Evolutionary conservation across 2,329 filamentous ascomycete genomes (phyloP).

Genomic region (Gyromitra esculenta): DNA sequence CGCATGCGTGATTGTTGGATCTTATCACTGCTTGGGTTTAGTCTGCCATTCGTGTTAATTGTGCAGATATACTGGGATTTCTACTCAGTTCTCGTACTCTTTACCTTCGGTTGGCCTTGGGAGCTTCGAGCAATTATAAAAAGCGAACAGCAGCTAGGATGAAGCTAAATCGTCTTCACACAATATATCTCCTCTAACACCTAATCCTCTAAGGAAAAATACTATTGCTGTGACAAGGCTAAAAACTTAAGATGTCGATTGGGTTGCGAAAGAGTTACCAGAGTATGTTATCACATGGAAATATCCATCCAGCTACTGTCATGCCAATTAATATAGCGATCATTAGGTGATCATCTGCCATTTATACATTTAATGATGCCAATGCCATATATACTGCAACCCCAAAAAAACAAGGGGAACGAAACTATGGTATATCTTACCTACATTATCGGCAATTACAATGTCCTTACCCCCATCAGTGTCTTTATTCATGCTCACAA

Average conservation of each 20-base stretch:
- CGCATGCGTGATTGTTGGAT: conserved; percentile 11
- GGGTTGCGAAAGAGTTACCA: conserved; percentile 19
- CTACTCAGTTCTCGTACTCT: not conserved
- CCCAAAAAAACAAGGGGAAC: conserved; percentile 62
- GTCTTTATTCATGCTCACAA: conserved; percentile 70
- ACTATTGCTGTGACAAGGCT: conserved; percentile 41
- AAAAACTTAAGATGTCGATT: conserved; percentile 6
- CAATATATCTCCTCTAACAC: not conserved
- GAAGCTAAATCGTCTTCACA: not conserved
- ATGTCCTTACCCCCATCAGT: conserved; percentile 65
- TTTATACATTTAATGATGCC: conserved; percentile 67
- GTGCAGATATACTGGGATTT: conserved; percentile 18
- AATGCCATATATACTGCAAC: conserved; percentile 58
- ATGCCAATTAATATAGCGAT: not conserved
- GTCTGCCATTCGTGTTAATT: conserved; percentile 13
- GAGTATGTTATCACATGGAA: not conserved
- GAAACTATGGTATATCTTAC: conserved; percentile 72
- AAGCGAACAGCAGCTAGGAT: not conserved
- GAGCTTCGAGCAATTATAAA: too few species aligned
- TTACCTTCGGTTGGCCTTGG: not conserved
- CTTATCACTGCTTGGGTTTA: conserved; percentile 10
- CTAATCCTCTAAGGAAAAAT: conserved; percentile 26
- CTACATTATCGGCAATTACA: conserved; percentile 71
- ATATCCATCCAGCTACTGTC: not conserved
- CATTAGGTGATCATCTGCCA: conserved; percentile 58